Evolutionary conservation across 2,329 filamentous ascomycete species (phyloP), one percentile per base, ranked within the genome.

Genomic region (Rutstroemia sp.): DNA sequence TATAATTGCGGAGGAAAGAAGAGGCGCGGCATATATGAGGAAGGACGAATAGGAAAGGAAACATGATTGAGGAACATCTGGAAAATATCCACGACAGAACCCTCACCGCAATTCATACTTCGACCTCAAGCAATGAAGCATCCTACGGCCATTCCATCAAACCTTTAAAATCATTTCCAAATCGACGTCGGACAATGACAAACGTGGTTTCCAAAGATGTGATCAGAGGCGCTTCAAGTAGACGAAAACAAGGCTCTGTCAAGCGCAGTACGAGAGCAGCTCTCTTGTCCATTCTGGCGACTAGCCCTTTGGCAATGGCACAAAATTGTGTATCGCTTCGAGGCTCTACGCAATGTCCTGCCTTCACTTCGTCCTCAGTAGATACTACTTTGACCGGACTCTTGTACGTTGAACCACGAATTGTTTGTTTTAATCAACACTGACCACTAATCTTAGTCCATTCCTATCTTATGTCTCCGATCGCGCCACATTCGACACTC

Each of bases 391-490:
- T 89, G 59, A 76, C 80, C 48, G 78, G 78, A 27, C 73, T 81
- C 58, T 92, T 87, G 87, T 89, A 78, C 67, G 82, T 78, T 50
- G 59, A 59, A 57, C 55, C 57, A 50, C 25, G 46, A 50, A 50
- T 30, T 47, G 48, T 56, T 19, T 38, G 17, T 56, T 54, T 49
- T 17, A 17, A 40, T 42, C 34, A 39, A 49, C 51, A 57, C 59
- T 62, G 46, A 63, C 52, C 57, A 62, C 46, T 56, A 7, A 9
- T 12, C 8, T 48, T 68, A 95, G 92, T 73, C 86, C 91, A 48
- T 99, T 97, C 71, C 81, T 99, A 62, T 77, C 83, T 62, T 89
- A 81, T 70, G 94, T 97, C 64, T 87, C 87, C 46, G 85, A 87
- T 69, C 79, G 80, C 16, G 73, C 79, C 54, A 82, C 86, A 8